Evolutionary conservation across 176 grass and related monocot species (phyloP).

Genomic region (Canna indica): DNA sequence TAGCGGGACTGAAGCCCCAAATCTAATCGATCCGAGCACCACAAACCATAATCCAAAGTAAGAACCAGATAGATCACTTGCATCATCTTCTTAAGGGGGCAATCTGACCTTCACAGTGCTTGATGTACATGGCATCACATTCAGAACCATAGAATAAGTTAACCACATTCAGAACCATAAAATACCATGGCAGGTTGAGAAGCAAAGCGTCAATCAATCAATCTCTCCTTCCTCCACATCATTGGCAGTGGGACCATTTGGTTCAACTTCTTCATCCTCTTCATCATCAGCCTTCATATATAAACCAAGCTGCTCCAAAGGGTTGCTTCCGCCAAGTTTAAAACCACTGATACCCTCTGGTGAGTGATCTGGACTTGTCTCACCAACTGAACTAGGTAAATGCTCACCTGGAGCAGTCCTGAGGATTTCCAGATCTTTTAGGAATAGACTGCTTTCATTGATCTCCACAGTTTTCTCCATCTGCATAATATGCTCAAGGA

Average conservation of each 20-base stretch:
- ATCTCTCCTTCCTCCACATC: conserved; percentile 92
- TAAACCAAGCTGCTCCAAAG: conserved; percentile 73
- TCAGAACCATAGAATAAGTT: conserved; percentile 8
- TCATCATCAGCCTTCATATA: conserved; percentile 89
- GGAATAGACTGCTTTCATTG: conserved; percentile 66
- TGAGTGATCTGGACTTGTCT: conserved; percentile 49
- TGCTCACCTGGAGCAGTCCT: conserved; percentile 53
- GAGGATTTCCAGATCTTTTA: conserved; percentile 93
- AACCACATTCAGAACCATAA: background rate
- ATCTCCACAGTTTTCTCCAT: conserved; percentile 98
- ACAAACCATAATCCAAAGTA: conserved; percentile 6
- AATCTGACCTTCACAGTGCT: background rate
- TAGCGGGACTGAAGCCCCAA: background rate
- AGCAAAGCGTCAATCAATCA: conserved; percentile 54
- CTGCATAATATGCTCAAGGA: conserved; percentile 19
- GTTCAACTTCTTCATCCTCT: conserved; percentile 66
- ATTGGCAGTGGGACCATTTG: conserved; percentile 22
- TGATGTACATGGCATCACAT: background rate
- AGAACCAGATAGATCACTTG: background rate
- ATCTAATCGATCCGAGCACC: background rate
- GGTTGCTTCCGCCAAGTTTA: conserved; percentile 54
- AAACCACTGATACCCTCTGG: conserved; percentile 61
- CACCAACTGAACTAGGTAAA: conserved; percentile 53
- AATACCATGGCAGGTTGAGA: conserved; percentile 14
- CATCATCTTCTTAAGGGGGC: background rate